Evolutionary conservation across 208 protist genomes (phyloP).

Genomic region (Acanthamoeba culbertsoni): DNA sequence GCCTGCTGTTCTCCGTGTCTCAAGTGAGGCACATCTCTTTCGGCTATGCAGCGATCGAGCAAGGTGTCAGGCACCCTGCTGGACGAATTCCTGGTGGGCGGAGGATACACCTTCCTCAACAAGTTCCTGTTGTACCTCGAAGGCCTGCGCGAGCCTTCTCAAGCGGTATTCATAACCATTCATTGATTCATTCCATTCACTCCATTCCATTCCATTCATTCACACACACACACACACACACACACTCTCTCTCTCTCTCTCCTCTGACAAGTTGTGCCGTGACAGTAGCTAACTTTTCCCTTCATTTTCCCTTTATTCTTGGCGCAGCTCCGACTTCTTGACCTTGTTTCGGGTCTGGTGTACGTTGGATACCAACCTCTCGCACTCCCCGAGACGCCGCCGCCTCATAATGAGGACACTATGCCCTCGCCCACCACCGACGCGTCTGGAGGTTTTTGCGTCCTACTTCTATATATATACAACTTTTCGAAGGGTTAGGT

Average conservation of each 20-base stretch:
- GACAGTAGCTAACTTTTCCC: not conserved
- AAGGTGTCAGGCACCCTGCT: constrained; percentile 11
- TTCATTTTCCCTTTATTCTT: too few species aligned
- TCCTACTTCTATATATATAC: too few species aligned
- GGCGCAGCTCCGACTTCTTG: not conserved
- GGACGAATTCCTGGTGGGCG: constrained; percentile 33
- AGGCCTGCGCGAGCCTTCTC: constrained; percentile 4
- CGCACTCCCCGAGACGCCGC: not conserved
- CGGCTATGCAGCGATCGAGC: not conserved
- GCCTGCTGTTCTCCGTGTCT: not conserved
- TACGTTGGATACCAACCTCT: not conserved
- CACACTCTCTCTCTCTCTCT: too few species aligned
- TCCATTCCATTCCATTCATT: not conserved
- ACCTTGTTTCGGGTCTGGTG: not conserved
- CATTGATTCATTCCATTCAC: not conserved
- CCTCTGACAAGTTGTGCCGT: not conserved
- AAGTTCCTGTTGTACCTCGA: constrained; percentile 43
- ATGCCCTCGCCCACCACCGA: not conserved
- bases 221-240: too few species aligned
- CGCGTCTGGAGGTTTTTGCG: not conserved
- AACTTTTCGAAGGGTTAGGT: not conserved
- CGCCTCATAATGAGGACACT: constrained; percentile 28
- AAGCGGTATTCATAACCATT: not conserved
- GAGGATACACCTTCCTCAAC: constrained; percentile 50
- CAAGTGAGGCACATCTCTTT: not conserved